Evolutionary conservation across 176 grass and related monocot genomes (phyloP), one percentile per base, ranked within the genome.

Genomic region (Zizania latifolia): DNA sequence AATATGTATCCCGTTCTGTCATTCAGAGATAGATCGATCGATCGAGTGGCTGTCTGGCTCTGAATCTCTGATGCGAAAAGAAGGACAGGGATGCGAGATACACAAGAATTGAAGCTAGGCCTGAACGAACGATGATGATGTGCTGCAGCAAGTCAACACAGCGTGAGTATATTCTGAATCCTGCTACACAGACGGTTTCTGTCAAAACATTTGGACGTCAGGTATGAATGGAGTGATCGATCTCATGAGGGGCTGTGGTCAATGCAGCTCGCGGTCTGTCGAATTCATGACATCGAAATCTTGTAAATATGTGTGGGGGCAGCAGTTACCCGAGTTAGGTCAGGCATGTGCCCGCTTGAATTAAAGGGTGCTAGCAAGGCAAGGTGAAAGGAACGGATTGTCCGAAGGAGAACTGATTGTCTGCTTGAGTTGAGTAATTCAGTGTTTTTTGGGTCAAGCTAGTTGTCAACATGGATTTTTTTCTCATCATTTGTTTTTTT

Each of bases 341-440:
- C 68, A 74, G 74, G 68, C 61, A 36, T 74, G 73, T 40, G 38
- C 12, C 54, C 59, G 33, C 60, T 83, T 83, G 80, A 87, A 87
- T 83, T 74, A 28, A 83, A 83, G 76, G 61, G 36, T 30, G 26
- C 14, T 17, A 13, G 9, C 68, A 71, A 71, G 28, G 28, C 8
- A 51, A 50, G 68, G 26, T 61, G 54, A 4, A 35, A 8, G 2
- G 8, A 61, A 4, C 4, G 3, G n/a, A 12, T 26, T 60, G 65
- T 69, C 23, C 9, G 32, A 68, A 6, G 7, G n/a, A 32, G 33
- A 33, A 21, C 16, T 23, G 11, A 9, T 51, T 51, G 46, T 19
- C 31, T 1, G 48, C n/a, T 62, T 0, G 58, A 41, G 1, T 21
- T 51, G 28, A 51, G 33, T 19, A 51, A 23, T 19, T 44, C 44